Evolutionary conservation across 2,329 filamentous ascomycete genomes (phyloP).

Genomic region (Daldinia eschscholtzii): DNA sequence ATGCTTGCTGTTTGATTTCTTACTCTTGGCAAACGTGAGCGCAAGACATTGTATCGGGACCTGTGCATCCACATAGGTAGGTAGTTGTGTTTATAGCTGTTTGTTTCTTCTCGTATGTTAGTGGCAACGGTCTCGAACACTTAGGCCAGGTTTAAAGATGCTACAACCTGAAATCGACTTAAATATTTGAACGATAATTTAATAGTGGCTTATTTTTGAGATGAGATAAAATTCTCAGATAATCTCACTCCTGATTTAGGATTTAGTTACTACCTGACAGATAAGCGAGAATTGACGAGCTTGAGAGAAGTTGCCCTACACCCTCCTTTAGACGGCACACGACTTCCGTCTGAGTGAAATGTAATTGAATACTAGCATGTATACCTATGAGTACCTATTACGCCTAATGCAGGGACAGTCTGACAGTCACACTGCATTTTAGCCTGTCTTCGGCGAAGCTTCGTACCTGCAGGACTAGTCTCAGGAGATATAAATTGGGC

Average conservation of each 20-base stretch:
- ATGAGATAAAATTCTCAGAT: constrained; percentile 1
- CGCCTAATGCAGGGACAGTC: constrained; percentile 34
- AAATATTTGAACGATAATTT: neutral
- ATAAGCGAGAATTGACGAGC: constrained; percentile 3
- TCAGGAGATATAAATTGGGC: neutral
- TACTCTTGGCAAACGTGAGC: constrained; percentile 28
- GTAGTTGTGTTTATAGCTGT: neutral
- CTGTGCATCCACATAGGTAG: neutral
- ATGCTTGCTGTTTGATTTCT: constrained; percentile 4
- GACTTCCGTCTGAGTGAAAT: neutral
- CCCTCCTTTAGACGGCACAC: constrained; percentile 8
- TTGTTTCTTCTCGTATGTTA: constrained; percentile 20
- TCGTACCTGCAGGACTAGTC: constrained; percentile 41
- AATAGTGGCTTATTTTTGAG: constrained; percentile 3
- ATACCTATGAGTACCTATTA: constrained; percentile 1
- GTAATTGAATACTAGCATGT: neutral
- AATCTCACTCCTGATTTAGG: neutral
- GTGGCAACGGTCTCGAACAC: constrained; percentile 30
- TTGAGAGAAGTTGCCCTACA: constrained; percentile 8
- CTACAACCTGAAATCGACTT: neutral
- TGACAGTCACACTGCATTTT: constrained; percentile 39
- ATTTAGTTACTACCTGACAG: neutral
- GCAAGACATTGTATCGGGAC: constrained; percentile 30
- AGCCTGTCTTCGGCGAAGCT: constrained; percentile 35
- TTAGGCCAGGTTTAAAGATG: constrained; percentile 1